Conservation (phyloP, 345 rosid genomes). For the Hibiscus tridactylites region DNA sequence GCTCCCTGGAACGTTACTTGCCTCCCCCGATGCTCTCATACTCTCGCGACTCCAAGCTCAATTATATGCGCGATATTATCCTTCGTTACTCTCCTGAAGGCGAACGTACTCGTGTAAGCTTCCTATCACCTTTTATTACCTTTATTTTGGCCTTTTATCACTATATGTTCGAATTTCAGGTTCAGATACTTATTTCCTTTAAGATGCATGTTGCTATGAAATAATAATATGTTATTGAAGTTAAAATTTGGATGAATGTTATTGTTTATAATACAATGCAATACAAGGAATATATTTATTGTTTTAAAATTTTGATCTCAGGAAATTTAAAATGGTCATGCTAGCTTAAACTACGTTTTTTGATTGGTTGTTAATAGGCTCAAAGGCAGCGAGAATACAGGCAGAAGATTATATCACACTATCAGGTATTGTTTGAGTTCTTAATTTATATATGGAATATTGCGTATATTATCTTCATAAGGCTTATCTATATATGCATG, state of each 20-base stretch:
- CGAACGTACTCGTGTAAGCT: slow-evolving; percentile 63
- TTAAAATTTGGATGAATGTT: background rate
- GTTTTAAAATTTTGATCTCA: background rate
- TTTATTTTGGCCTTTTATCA: background rate
- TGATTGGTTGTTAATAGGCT: slow-evolving; percentile 29
- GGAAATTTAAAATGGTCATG: background rate
- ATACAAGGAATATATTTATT: background rate
- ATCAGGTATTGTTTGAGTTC: slow-evolving; percentile 43
- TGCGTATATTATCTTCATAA: background rate
- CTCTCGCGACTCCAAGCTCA: slow-evolving; percentile 46
- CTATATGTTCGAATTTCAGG: background rate
- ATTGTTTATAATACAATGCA: background rate
- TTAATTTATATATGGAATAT: background rate
- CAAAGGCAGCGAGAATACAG: slow-evolving; percentile 78
- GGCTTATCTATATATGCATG: background rate
- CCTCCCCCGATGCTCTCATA: slow-evolving; percentile 47
- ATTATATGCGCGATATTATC: slow-evolving; percentile 59
- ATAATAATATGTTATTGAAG: background rate
- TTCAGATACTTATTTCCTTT: background rate
- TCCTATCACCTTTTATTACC: background rate
- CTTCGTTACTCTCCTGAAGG: slow-evolving; percentile 66
- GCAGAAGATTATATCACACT: slow-evolving; percentile 58
- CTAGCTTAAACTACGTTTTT: background rate
- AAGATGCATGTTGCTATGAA: background rate
- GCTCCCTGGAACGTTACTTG: slow-evolving; percentile 80